Percentiles rank a stretch among this genome's conserved stretches.
These are phyloP conservation scores for Fraxinus albicans DNA, from an alignment of 305 asterid species.

Conservation along the genomic window DNA sequence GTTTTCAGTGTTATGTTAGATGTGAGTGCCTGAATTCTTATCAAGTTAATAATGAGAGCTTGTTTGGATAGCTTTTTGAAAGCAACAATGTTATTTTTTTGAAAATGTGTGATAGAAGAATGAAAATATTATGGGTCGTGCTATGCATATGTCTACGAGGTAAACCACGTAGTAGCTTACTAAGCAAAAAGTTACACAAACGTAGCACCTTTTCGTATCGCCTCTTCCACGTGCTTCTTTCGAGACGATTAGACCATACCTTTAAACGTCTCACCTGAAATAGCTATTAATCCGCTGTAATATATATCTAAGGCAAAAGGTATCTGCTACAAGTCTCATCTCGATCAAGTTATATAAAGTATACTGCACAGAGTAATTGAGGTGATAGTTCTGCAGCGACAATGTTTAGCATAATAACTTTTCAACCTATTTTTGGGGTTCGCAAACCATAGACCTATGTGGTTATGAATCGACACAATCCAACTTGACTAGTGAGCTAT, in stretches of 20 bases:
- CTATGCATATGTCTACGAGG: neutral
- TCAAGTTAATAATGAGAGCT: conserved; percentile 24
- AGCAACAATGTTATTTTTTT: neutral
- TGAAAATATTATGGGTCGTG: neutral
- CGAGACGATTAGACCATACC: neutral
- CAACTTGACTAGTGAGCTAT: neutral
- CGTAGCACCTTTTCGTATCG: too few species aligned
- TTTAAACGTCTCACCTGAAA: neutral
- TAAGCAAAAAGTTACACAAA: neutral
- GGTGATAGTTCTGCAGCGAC: neutral
- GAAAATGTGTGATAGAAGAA: too few species aligned
- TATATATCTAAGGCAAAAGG: neutral
- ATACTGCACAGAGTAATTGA: neutral
- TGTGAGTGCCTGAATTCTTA: conserved; percentile 47
- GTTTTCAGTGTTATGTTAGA: conserved; percentile 24
- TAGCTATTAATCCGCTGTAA: neutral
- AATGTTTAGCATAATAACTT: too few species aligned
- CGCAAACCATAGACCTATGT: neutral
- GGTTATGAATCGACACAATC: neutral
- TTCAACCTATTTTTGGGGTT: neutral
- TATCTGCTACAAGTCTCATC: neutral
- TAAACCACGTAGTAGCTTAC: neutral
- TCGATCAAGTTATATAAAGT: neutral
- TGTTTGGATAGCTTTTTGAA: conserved; percentile 1
- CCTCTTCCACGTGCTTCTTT: neutral